Evolutionary conservation across 2,329 filamentous ascomycete species (phyloP).

Genomic region (Talaromyces sp.): DNA sequence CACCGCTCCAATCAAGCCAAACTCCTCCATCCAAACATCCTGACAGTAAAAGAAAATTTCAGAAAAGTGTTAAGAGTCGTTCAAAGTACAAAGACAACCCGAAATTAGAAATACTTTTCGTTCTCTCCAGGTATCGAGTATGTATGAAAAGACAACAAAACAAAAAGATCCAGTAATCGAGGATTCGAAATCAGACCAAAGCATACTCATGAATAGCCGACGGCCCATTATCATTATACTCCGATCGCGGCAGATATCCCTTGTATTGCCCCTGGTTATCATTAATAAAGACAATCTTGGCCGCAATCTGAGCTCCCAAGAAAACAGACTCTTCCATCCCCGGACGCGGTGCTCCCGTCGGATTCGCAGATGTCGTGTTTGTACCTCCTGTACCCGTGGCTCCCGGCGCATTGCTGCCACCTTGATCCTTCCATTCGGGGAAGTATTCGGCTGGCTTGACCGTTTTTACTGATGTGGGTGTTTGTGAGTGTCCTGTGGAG

Average conservation of each 20-base stretch:
- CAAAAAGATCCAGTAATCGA: too few species aligned
- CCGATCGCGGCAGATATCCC: slow-evolving; percentile 63
- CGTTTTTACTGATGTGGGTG: slow-evolving; percentile 77
- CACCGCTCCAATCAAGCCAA: not conserved
- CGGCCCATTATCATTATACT: slow-evolving; percentile 64
- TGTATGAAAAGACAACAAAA: not conserved
- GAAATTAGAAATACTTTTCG: not conserved
- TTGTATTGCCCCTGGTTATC: slow-evolving; percentile 60
- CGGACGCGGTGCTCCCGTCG: slow-evolving; percentile 40
- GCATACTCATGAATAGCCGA: slow-evolving; percentile 57
- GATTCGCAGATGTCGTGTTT: slow-evolving; percentile 17
- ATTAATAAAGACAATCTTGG: slow-evolving; percentile 65
- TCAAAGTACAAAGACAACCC: not conserved
- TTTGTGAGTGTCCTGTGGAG: slow-evolving; percentile 63
- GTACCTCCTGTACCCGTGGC: slow-evolving; percentile 21
- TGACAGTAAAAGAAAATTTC: not conserved
- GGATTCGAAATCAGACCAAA: slow-evolving; percentile 23
- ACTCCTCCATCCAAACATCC: not conserved
- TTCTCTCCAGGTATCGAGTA: not conserved
- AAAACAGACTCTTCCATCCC: slow-evolving; percentile 78
- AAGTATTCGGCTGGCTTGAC: slow-evolving; percentile 78
- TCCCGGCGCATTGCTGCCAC: slow-evolving; percentile 29
- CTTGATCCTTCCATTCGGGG: slow-evolving; percentile 78
- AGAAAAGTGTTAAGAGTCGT: too few species aligned
- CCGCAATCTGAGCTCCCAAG: slow-evolving; percentile 80